These are phyloP conservation scores for Naganishia onofrii DNA, from an alignment of 768 basidiomycete genomes.

Conservation along the genomic window DNA sequence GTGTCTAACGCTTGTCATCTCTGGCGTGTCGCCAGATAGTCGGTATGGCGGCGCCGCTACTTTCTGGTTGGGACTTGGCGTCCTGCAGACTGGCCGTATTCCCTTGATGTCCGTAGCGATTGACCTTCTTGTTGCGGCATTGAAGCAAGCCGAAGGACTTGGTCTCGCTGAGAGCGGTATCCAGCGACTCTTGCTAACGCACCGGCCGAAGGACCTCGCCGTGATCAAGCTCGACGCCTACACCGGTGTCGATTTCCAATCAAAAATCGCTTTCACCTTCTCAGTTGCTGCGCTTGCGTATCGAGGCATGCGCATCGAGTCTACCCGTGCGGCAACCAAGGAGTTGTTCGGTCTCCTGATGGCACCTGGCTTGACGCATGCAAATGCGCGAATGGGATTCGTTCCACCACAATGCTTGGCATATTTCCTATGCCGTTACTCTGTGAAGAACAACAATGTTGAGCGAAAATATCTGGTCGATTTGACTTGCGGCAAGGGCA, in stretches of 20 bases:
- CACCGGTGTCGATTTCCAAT: slow-evolving; percentile 29
- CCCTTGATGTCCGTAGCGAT: slow-evolving; percentile 10
- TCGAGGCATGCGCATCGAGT: slow-evolving; percentile 18
- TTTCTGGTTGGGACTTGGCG: slow-evolving; percentile 24
- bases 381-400: slow-evolving; percentile 6
- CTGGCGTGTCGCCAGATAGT: slow-evolving; percentile 24
- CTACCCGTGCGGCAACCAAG: slow-evolving; percentile 8
- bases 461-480: slow-evolving; percentile 14
- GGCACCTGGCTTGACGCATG: slow-evolving; percentile 17
- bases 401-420: slow-evolving; percentile 20
- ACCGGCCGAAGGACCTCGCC: slow-evolving; percentile 12
- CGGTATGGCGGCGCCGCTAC: slow-evolving; percentile 17
- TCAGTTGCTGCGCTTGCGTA: slow-evolving; percentile 21
- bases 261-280: slow-evolving; percentile 20
- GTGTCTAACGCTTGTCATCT: slow-evolving; percentile 21
- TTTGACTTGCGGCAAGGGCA: slow-evolving; percentile 22
- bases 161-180: not conserved
- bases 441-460: slow-evolving; percentile 9
- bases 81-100: slow-evolving; percentile 23
- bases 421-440: slow-evolving; percentile 12
- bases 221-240: slow-evolving; percentile 22
- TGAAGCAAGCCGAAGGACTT: slow-evolving; percentile 20
- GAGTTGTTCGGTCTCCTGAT: slow-evolving; percentile 20
- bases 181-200: slow-evolving; percentile 7
- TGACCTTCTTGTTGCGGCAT: slow-evolving; percentile 14